Evolutionary conservation across 2,329 filamentous ascomycete genomes (phyloP), one percentile per base, ranked within the genome.

Genomic region (Diaporthe eres): DNA sequence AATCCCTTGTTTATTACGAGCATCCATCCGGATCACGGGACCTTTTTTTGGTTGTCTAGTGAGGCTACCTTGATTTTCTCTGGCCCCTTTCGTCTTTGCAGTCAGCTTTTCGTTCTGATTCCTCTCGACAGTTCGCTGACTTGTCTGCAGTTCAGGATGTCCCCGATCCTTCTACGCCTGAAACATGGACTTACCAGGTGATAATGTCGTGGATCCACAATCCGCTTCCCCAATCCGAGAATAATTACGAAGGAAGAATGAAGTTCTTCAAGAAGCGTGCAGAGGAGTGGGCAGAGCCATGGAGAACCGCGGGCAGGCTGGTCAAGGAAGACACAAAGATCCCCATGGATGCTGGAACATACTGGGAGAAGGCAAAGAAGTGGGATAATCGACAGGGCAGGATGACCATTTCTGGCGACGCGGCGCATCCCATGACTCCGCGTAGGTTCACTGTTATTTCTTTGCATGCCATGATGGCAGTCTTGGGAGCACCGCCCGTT

Each of bases 261-360:
- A 57, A 19, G 53, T 57, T 57, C 53, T 57, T 57, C 53, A 57
- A 57, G 25, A 57, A 57, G 6, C 53, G 53, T 57, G 53, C 53
- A 31, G 53, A 57, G 53, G 53, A 57, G 25, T 57, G 13, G 13
- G 53, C 53, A 34, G 25, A 57, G 53, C 53, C 53, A 19, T 57
- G 53, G 53, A 15, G 12, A 31, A 57, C 53, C 15, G 53, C 53
- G 6, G 53, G 53, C 25, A 57, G 53, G 25, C 53, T 31, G 53
- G 53, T 57, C 53, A 57, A 57, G 13, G 28, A 57, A 15, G 53
- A 57, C 25, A 57, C 53, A 10, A 28, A 31, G 9, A 57, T 57
- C 25, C 53, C 53, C 15, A 57, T 57, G 53, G 42, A 57, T 31
- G 25, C 53, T 31, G 53, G 53, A 6, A 31, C 53, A 15, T 57